These are phyloP conservation scores for Punica granatum DNA, from an alignment of 345 rosid genomes.

Conservation along the genomic window DNA sequence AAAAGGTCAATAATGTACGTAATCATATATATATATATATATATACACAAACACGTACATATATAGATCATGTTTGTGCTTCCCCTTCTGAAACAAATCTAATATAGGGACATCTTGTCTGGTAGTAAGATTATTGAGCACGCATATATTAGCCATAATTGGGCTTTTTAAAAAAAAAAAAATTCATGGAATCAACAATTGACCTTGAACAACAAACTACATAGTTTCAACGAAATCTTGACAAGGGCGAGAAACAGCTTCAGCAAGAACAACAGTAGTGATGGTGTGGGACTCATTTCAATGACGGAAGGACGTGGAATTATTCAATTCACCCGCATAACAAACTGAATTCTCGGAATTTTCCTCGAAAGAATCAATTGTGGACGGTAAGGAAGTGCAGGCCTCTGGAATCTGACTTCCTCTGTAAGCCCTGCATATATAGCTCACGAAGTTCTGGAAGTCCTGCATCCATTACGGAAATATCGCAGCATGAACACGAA, in stretches of 20 bases:
- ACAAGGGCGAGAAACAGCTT: neutral
- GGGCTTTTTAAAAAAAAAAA: no score
- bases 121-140: no score
- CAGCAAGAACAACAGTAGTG: neutral
- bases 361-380: neutral
- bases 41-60: no score
- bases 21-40: no score
- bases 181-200: no score
- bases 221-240: neutral
- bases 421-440: slow-evolving; percentile 29
- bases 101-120: no score
- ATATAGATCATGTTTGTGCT: neutral
- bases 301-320: neutral
- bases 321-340: slow-evolving; percentile 8
- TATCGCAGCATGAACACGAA: neutral
- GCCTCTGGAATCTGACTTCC: slow-evolving; percentile 17
- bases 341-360: slow-evolving; percentile 13
- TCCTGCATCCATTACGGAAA: slow-evolving; percentile 17
- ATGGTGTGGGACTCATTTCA: neutral
- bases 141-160: no score
- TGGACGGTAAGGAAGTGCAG: slow-evolving; percentile 10
- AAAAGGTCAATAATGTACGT: no score
- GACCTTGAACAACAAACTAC: no score
- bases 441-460: slow-evolving; percentile 14
- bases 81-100: no score